Evolutionary conservation across 1,139 yeast species (phyloP), one percentile per base, ranked within the genome.

Genomic region (Waltiozyma sp.): DNA sequence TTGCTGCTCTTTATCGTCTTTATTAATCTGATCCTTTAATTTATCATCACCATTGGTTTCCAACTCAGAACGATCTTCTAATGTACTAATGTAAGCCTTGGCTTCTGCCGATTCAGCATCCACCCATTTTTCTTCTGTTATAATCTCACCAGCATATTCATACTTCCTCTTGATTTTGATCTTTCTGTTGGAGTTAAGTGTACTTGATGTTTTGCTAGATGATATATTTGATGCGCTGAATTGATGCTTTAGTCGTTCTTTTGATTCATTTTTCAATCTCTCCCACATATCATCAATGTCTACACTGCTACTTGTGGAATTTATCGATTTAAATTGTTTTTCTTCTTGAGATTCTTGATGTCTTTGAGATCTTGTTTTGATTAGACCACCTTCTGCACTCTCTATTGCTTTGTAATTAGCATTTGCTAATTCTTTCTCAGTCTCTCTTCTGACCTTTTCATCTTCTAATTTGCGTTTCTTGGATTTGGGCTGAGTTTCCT

Each of bases 141-240:
- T 71, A 6, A 77, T 69, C 52, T 83, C 83, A 2, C 97, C 97
- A 0, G 98, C 98, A 69, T 88, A 91, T 43, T 85, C 82, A 59
- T 86, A 89, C 7, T 80, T 75, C 44, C 93, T 71, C 47, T 77
- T 79, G 43, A 91, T 89, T 51, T 77, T 75, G 44, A 91, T 73
- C 57, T 72, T 72, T 41, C 75, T 75, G 34, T 68, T 64, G 16
- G 42, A 49, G 39, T 18, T 45, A 38, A 36, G 40, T 28, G 31
- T n/a, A 18, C 4, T 31, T 18, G 11, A n/a, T 16, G 5, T 36
- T 19, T 15, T 5, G 18, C 19, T 14, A 7, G 38, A 36, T 36
- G 16, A 4, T 19, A 36, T 21, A 13, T 36, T 43, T 2, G 54
- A 43, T 3, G 55, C 40, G 13, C 59, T 51, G 21, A 44, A 49